Evolutionary conservation across 441 rosid genomes (phyloP).

Genomic region (Kokia cookei): DNA sequence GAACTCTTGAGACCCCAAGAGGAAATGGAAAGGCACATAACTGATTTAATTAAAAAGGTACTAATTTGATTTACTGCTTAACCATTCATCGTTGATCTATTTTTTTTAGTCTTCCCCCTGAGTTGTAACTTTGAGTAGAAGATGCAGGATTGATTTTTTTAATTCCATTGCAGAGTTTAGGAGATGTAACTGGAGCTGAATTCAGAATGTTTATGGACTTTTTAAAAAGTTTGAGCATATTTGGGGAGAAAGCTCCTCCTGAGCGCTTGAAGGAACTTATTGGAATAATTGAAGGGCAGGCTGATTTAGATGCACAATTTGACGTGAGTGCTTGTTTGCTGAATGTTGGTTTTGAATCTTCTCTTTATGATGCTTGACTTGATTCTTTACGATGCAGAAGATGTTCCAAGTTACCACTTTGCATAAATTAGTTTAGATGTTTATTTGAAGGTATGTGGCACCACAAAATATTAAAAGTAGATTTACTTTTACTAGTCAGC

Average conservation of each 20-base stretch:
- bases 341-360: not conserved
- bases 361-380: not conserved
- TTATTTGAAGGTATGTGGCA: not conserved
- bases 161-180: constrained; percentile 55
- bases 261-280: constrained; percentile 91
- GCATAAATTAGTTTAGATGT: not conserved
- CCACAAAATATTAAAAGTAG: not conserved
- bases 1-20: constrained; percentile 92
- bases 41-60: constrained; percentile 89
- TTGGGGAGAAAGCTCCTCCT: constrained; percentile 87
- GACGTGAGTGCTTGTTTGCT: constrained; percentile 39
- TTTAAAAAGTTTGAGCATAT: constrained; percentile 74
- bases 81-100: not conserved
- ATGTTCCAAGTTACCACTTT: not conserved
- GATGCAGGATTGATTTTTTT: constrained; percentile 8
- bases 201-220: constrained; percentile 98
- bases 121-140: not conserved
- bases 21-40: constrained; percentile 89
- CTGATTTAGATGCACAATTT: constrained; percentile 86
- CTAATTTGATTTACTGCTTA: not conserved
- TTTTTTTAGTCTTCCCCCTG: not conserved
- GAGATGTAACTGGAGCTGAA: constrained; percentile 92
- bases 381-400: not conserved
- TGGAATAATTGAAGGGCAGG: constrained; percentile 86
- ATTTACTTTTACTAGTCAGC: not conserved